These are phyloP conservation scores for Hygrophorus russula DNA, from an alignment of 768 basidiomycete species.

Conservation along the genomic window DNA sequence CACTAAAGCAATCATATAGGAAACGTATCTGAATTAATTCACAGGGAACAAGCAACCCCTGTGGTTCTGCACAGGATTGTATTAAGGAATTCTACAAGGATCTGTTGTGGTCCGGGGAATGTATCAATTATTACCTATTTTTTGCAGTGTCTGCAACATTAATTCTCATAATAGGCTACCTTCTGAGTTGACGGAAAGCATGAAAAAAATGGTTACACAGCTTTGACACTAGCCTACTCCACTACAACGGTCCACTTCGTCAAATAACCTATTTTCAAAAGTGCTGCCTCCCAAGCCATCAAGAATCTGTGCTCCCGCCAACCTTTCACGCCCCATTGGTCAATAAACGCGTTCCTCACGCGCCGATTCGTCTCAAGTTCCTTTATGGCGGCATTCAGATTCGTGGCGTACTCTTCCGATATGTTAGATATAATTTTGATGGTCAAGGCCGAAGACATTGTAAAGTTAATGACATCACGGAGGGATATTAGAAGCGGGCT, in stretches of 20 bases:
- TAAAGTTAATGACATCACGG: conserved; percentile 23
- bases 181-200: background rate
- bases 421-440: conserved; percentile 28
- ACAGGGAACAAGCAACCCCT: too few species aligned
- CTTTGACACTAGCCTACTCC: conserved; percentile 9
- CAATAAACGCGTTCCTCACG: conserved; percentile 19
- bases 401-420: conserved; percentile 22
- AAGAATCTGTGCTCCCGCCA: conserved; percentile 40
- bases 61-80: too few species aligned
- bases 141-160: too few species aligned
- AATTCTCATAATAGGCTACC: too few species aligned
- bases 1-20: conserved; percentile 3
- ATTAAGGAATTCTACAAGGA: too few species aligned
- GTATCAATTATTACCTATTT: too few species aligned
- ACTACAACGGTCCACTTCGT: conserved; percentile 35
- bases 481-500: conserved; percentile 28
- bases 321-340: conserved; percentile 18
- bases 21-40: too few species aligned
- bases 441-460: conserved; percentile 17
- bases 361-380: conserved; percentile 17
- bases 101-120: too few species aligned
- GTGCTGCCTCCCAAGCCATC: conserved; percentile 39
- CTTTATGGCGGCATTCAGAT: conserved; percentile 14
- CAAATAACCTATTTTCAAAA: conserved; percentile 32
- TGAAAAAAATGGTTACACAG: background rate